phyloP scores from a whole-genome alignment of 169 alveolate species.

The Cryptosporidium ryanae region DNA sequence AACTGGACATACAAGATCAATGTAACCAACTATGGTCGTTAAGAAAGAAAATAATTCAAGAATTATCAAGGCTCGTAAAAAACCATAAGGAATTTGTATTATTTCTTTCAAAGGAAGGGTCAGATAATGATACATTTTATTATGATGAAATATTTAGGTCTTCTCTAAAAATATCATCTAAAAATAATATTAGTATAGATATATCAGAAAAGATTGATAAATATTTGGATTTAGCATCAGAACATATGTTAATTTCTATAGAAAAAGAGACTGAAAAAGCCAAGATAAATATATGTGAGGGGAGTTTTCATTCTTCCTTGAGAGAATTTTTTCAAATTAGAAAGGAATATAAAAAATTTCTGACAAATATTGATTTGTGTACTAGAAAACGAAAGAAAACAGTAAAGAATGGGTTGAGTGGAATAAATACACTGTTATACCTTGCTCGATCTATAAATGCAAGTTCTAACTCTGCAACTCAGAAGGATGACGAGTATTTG shows the following conservation, averaged over 20 bases:
- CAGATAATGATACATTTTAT: neutral
- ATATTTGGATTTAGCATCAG: conserved; percentile 12
- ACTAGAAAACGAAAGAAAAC: conserved; percentile 20
- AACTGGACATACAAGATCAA: conserved; percentile 34
- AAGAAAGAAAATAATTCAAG: conserved; percentile 12
- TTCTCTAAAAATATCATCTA: conserved; percentile 17
- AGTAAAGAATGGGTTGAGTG: conserved; percentile 1
- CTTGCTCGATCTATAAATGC: neutral
- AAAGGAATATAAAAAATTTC: conserved; percentile 26
- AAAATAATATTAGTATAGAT: neutral
- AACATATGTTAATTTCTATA: conserved; percentile 4
- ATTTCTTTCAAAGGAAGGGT: conserved; percentile 1
- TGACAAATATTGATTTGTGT: conserved; percentile 16
- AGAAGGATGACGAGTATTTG: conserved; percentile 13
- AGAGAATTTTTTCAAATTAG: conserved; percentile 9
- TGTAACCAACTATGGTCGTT: conserved; percentile 64
- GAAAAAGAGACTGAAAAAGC: conserved; percentile 5
- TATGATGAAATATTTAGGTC: conserved; percentile 22
- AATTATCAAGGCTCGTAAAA: conserved; percentile 13
- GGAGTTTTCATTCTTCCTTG: neutral
- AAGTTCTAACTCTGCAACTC: neutral
- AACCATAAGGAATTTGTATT: conserved; percentile 19
- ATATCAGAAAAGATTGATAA: conserved; percentile 7
- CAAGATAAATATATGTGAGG: conserved; percentile 12
- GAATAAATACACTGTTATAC: conserved; percentile 19